Evolutionary conservation across 768 basidiomycete species (phyloP).

Genomic region (Postia placenta): DNA sequence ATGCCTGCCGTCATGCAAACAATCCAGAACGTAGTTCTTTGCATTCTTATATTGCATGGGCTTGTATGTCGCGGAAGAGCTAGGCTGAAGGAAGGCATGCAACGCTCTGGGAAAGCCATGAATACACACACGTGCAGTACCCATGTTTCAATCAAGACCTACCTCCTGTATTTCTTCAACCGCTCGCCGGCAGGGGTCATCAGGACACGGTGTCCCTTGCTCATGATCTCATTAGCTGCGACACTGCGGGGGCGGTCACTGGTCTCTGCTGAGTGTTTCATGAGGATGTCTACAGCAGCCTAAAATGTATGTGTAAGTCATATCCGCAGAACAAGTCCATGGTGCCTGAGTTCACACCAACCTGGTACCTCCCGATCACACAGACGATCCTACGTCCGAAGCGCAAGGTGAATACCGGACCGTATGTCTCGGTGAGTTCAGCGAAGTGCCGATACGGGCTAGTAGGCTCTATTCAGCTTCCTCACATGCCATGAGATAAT

Average conservation of each 20-base stretch:
- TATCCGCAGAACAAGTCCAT: neutral
- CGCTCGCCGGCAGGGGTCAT: slow-evolving; percentile 22
- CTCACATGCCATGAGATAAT: no score
- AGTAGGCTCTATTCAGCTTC: no score
- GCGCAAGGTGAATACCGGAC: slow-evolving; percentile 51
- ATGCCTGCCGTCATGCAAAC: slow-evolving; percentile 25
- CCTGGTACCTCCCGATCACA: slow-evolving; percentile 37
- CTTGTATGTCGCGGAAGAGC: slow-evolving; percentile 26
- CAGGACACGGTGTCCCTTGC: slow-evolving; percentile 28
- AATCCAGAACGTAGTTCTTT: slow-evolving; percentile 28
- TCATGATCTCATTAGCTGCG: slow-evolving; percentile 29
- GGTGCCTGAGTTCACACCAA: slow-evolving; percentile 2
- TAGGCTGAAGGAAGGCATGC: slow-evolving; percentile 30
- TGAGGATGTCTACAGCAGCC: slow-evolving; percentile 35
- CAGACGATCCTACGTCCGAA: slow-evolving; percentile 38
- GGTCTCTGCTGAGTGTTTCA: slow-evolving; percentile 30
- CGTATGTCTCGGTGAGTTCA: slow-evolving; percentile 55
- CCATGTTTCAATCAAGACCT: neutral
- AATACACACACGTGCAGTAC: neutral
- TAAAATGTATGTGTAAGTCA: slow-evolving; percentile 2
- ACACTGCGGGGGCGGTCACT: slow-evolving; percentile 31
- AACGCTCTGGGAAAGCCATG: slow-evolving; percentile 20
- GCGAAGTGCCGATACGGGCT: slow-evolving; percentile 22
- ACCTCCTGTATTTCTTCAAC: slow-evolving; percentile 21
- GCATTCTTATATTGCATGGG: slow-evolving; percentile 28